phyloP scores from a whole-genome alignment of 192 early-diverging fungal genomes.

The Backusella mclennaniae region DNA sequence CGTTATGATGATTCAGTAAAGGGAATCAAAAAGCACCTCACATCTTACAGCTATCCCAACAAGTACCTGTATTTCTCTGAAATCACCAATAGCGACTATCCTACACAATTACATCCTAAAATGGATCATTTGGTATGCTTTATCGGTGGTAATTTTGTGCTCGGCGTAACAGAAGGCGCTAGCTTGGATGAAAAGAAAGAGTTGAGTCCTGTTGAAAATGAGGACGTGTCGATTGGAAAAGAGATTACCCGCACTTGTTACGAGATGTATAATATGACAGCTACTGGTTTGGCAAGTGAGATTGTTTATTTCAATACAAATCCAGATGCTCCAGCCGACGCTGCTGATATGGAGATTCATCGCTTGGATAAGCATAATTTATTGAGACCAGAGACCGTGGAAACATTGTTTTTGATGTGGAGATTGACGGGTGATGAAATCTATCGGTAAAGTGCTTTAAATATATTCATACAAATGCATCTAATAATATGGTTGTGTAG shows the following conservation, averaged over 20 bases:
- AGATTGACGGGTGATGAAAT: conserved; percentile 79
- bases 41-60: conserved; percentile 55
- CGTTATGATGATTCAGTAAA: conserved; percentile 65
- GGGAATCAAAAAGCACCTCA: conserved; percentile 66
- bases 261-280: conserved; percentile 78
- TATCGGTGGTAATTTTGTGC: conserved; percentile 78
- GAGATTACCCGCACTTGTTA: conserved; percentile 76
- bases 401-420: conserved; percentile 86
- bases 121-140: conserved; percentile 98
- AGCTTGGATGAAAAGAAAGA: conserved; percentile 33
- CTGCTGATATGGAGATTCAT: conserved; percentile 66
- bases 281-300: conserved; percentile 81
- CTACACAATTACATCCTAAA: conserved; percentile 46
- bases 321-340: conserved; percentile 23
- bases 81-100: conserved; percentile 26
- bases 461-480: not conserved
- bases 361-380: conserved; percentile 70
- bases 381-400: conserved; percentile 87
- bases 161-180: conserved; percentile 67
- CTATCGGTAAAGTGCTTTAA: conserved; percentile 61
- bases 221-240: conserved; percentile 74
- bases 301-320: conserved; percentile 72
- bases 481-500: conserved; percentile 24
- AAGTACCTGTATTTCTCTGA: conserved; percentile 70
- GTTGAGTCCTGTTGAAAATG: conserved; percentile 45